Evolutionary conservation across 495 filamentous ascomycete genomes (phyloP), one percentile per base, ranked within the genome.

Genomic region (Trichoderma erinaceum): DNA sequence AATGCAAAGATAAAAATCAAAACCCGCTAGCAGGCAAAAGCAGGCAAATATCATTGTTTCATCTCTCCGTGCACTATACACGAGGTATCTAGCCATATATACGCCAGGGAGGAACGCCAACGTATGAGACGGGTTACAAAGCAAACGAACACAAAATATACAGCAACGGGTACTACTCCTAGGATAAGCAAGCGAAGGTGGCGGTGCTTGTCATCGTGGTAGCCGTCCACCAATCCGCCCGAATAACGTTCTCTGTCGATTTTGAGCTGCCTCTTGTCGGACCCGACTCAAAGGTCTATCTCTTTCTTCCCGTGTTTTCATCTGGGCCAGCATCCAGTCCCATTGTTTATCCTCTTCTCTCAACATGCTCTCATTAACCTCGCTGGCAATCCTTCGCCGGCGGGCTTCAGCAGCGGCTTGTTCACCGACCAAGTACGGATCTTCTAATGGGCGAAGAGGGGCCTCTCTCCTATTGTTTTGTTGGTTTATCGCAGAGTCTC

Each of bases 351-450:
- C 78, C 73, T 84, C 83, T 12, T 75, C 71, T 15, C 77, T 68
- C 66, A 85, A 41, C 11, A 83, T 67, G 66, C 80, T 79, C 15
- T 82, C 78, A 1, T 78, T 80, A 41, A 74, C 77, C 75, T 84
- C 78, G 63, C 80, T 68, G 41, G 78, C 80, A 63, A 82, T 68
- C 69, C 83, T 76, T 75, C 82, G 79, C 52, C 69, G 70, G 65
- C 79, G 69, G 23, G 81, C 82, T 64, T 71, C 68, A 23, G 75
- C 74, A 23, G 83, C 83, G 13, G 79, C 83, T 68, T 78, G 76
- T 74, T 86, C 83, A 41, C 83, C 83, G 0, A 84, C 83, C 8
- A 85, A 76, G 25, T 82, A 76, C 8, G 82, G 83, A 69, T 85
- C 83, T 71, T 85, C 83, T 27, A 82, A 77, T 29, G 80, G 81